Conservation (phyloP, 331 rosid species). For the Prunus yedoensis region DNA sequence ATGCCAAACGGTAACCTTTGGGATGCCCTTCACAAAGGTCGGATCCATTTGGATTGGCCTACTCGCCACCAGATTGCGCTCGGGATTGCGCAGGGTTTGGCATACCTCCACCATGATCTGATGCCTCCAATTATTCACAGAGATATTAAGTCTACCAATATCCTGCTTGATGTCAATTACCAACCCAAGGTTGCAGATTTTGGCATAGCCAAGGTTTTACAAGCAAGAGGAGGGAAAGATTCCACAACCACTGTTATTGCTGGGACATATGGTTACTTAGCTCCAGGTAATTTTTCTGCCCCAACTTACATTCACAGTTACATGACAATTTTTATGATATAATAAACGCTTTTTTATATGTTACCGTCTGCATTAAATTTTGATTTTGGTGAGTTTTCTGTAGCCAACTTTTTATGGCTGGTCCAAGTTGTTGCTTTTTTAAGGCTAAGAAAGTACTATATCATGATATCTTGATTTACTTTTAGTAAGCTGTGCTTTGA, state of each 20-base stretch:
- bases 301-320: background rate
- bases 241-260: conserved; percentile 83
- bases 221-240: conserved; percentile 82
- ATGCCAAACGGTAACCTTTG: conserved; percentile 93
- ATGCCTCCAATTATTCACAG: conserved; percentile 75
- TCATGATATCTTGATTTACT: background rate
- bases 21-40: conserved; percentile 84
- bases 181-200: conserved; percentile 95
- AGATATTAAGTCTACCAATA: conserved; percentile 88
- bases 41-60: conserved; percentile 84
- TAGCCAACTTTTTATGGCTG: background rate
- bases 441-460: background rate
- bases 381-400: too few species aligned
- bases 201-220: conserved; percentile 95
- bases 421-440: background rate
- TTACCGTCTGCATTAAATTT: background rate
- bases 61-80: conserved; percentile 76
- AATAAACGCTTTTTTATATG: background rate
- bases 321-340: background rate
- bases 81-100: conserved; percentile 89
- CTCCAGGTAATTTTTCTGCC: conserved; percentile 65
- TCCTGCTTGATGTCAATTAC: conserved; percentile 74
- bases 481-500: background rate
- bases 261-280: conserved; percentile 88
- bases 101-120: conserved; percentile 95